These are phyloP conservation scores for Suillus brevipes DNA, from an alignment of 768 basidiomycete genomes.

Conservation along the genomic window DNA sequence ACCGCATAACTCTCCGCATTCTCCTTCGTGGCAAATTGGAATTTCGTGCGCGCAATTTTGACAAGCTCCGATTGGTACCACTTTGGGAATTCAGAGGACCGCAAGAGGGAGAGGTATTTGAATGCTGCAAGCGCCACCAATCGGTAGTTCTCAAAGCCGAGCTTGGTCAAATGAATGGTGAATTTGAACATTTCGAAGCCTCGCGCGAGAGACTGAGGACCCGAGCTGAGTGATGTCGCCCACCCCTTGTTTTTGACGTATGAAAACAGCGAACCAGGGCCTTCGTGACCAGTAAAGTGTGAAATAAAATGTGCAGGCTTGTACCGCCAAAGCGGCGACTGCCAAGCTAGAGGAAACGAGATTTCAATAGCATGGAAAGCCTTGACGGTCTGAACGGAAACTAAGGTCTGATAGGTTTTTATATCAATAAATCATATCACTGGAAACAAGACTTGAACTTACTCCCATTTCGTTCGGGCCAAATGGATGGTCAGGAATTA, in stretches of 20 bases:
- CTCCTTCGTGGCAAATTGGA: conserved; percentile 85
- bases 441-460: conserved; percentile 32
- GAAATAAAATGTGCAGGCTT: conserved; percentile 77
- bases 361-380: conserved; percentile 82
- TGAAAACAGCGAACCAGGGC: conserved; percentile 86
- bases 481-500: conserved; percentile 73
- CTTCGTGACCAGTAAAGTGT: conserved; percentile 90
- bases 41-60: conserved; percentile 68
- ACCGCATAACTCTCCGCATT: conserved; percentile 79
- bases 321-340: conserved; percentile 71
- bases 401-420: conserved; percentile 56
- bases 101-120: conserved; percentile 76
- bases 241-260: conserved; percentile 90
- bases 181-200: conserved; percentile 91
- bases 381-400: conserved; percentile 89
- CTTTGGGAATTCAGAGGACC: conserved; percentile 56
- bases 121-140: conserved; percentile 67
- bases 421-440: conserved; percentile 12
- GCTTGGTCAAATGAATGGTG: conserved; percentile 75
- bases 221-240: conserved; percentile 73
- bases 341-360: conserved; percentile 73
- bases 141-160: conserved; percentile 84
- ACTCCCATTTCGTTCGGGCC: conserved; percentile 72
- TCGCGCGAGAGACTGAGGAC: conserved; percentile 67
- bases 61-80: conserved; percentile 78